Evolutionary conservation across 1,284 basidiomycete species (phyloP).

Genomic region (Termitomyces sp.): DNA sequence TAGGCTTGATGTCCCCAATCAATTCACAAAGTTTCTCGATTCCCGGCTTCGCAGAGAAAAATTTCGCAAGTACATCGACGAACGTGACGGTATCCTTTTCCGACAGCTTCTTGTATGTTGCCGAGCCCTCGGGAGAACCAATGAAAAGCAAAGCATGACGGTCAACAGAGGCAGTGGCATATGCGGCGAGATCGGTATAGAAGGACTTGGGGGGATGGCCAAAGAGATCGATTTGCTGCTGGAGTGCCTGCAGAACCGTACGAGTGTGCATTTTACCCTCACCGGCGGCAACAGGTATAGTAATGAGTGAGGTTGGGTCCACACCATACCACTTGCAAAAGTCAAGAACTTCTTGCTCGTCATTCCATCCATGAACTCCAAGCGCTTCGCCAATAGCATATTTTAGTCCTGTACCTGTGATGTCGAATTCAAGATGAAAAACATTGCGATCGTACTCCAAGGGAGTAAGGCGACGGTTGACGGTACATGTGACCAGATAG

Average conservation of each 20-base stretch:
- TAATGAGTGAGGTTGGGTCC: slow-evolving; percentile 78
- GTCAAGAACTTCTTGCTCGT: slow-evolving; percentile 80
- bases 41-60: slow-evolving; percentile 75
- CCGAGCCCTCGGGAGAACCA: slow-evolving; percentile 84
- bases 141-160: slow-evolving; percentile 88
- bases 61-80: slow-evolving; percentile 81
- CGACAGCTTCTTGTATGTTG: slow-evolving; percentile 92
- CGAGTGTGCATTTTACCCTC: slow-evolving; percentile 75
- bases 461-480: slow-evolving; percentile 94
- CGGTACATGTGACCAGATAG: slow-evolving; percentile 89
- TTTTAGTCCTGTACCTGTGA: slow-evolving; percentile 86
- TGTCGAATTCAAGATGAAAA: slow-evolving; percentile 97
- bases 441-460: slow-evolving; percentile 96
- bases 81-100: slow-evolving; percentile 97
- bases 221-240: slow-evolving; percentile 96
- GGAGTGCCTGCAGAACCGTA: slow-evolving; percentile 92
- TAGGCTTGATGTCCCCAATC: slow-evolving; percentile 91
- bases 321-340: slow-evolving; percentile 94
- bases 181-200: slow-evolving; percentile 82
- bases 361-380: slow-evolving; percentile 98
- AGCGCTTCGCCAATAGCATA: slow-evolving; percentile 97
- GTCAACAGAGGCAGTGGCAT: slow-evolving; percentile 73
- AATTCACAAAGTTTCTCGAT: slow-evolving; percentile 85
- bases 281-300: slow-evolving; percentile 65
- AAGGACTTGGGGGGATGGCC: slow-evolving; percentile 95